Base-by-base conservation (phyloP, 495 filamentous ascomycete genomes). In the Talaromyces proteolyticus region DNA sequence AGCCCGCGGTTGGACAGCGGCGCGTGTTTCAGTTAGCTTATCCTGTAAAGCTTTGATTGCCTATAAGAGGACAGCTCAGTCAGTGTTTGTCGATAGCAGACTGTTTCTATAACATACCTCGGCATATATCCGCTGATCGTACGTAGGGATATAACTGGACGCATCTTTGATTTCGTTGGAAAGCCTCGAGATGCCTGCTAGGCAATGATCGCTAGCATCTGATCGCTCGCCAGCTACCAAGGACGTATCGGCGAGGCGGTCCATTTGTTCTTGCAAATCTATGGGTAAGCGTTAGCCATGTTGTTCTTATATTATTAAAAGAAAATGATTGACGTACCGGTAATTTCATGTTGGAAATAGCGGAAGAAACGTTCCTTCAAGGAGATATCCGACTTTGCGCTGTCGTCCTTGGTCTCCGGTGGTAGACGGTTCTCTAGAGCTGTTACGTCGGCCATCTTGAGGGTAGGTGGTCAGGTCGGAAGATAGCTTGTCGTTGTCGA, bases 301-400 rank as follows among this genome's bases (percentile, higher is more conserved):
- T 50, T 49, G 14, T 38, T 53, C 40, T 38, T 48, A 19, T 25
- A 40, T 40, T 43, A 39, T 50, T 14, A 1, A 50, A 26, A 20
- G 41, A 34, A 51, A 42, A 51, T 26, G 23, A 24, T 49, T 47
- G 54, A 47, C 47, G 59, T 73, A 89, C 88, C 75, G 12, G 79
- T 81, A 53, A 85, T 82, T 63, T 84, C 79, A 63, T 81, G 75
- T 51, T 86, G 85, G 55, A 92, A 93, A 61, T 86, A 82, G 53
- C 81, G 81, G 62, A 89, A 88, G 73, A 94, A 92, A 7, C 76
- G 76, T 56, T 88, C 84, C 45, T 89, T 91, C 41, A 82, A 61
- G 6, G 67, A 64, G 4, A 73, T 68, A 44, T 77, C 70, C 0
- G 68, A 59, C 36, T 64, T 69, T 6, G 61, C 61, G 52, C 68